Base-by-base conservation (phyloP, 345 rosid genomes). In the Geranium rotundifolium region DNA sequence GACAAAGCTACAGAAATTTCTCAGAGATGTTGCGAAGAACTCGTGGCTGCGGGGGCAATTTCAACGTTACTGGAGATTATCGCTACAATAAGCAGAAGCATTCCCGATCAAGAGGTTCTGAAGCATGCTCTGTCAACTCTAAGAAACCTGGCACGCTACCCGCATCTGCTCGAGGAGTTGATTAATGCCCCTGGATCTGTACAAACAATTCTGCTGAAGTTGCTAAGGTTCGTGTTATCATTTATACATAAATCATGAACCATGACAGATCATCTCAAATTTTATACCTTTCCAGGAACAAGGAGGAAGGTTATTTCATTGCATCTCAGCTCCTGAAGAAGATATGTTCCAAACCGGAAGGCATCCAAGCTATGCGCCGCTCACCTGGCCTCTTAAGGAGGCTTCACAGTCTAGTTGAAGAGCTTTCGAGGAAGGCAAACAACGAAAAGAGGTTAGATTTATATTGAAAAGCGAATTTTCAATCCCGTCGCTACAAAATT, bases 11-110 rank as follows among this genome's bases (percentile, higher is more conserved):
- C 97, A 54, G 67, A 75, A 62, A 82, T 83, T 79, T 89, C 98
- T 58, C 85, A 79, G 27, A 92, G 64, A 78, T 89, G 96, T 67
- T 89, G 97, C 27, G 95, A 85, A 76, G 80, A 89, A 66, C 91
- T 92, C 39, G 93, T 87, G 61, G 91, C 78, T 61, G 96, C 91
- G 0, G 98, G 98, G 50, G 95, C 98, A 62, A 77, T 85, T 59
- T 73, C 72, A 46, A 82, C 76, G 56, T 67, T 92, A 56, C 72
- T 92, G 68, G 79, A 83, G 67, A 74, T 78, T 59, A 89, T 92
- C 37, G 76, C 83, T 39, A 79, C 89, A 10, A 83, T 84, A 77
- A 89, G 81, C 60, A 81, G 87, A 75, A 92, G 98, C 78, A 79
- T 92, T 50, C 98, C 97, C 55, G 96, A 92, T 67, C 98, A 85